phyloP scores from a whole-genome alignment of 2,329 filamentous ascomycete species.

The Orbilia ellipsospora region DNA sequence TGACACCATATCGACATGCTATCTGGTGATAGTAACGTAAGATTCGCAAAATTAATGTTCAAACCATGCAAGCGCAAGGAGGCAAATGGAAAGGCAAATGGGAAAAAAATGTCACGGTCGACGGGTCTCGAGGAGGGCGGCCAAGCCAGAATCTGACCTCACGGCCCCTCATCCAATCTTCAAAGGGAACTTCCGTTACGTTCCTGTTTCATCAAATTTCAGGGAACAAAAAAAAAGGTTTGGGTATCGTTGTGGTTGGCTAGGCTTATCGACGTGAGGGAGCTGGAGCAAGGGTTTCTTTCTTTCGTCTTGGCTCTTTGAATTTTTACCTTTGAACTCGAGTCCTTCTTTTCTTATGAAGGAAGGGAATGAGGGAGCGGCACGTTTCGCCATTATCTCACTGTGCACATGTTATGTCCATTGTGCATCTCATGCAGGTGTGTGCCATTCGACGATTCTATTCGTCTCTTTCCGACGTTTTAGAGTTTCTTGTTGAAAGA shows the following conservation, averaged over 20 bases:
- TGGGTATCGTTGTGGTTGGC: constrained; percentile 4
- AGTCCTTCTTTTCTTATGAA: not conserved
- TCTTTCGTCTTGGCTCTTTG: not conserved
- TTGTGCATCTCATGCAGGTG: constrained; percentile 1
- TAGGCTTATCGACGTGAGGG: not conserved
- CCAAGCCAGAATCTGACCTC: constrained; percentile 14
- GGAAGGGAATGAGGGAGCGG: not conserved
- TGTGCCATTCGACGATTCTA: not conserved
- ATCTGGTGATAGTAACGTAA: too few species aligned
- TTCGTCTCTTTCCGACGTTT: constrained; percentile 4
- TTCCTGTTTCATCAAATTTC: constrained; percentile 28
- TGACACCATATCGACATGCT: too few species aligned
- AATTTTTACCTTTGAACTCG: not conserved
- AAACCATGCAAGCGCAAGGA: not conserved
- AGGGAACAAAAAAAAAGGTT: constrained; percentile 1
- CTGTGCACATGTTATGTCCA: not conserved
- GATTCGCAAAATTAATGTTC: too few species aligned
- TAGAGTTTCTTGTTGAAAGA: constrained; percentile 19
- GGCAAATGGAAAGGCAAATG: too few species aligned
- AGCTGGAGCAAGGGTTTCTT: constrained; percentile 6
- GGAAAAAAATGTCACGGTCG: not conserved
- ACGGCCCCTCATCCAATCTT: not conserved
- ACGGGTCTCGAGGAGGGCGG: not conserved
- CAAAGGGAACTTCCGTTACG: constrained; percentile 25
- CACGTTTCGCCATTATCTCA: constrained; percentile 34